Conservation (phyloP, 2,329 filamentous ascomycete species). For the Cryoendolithus antarcticus region DNA sequence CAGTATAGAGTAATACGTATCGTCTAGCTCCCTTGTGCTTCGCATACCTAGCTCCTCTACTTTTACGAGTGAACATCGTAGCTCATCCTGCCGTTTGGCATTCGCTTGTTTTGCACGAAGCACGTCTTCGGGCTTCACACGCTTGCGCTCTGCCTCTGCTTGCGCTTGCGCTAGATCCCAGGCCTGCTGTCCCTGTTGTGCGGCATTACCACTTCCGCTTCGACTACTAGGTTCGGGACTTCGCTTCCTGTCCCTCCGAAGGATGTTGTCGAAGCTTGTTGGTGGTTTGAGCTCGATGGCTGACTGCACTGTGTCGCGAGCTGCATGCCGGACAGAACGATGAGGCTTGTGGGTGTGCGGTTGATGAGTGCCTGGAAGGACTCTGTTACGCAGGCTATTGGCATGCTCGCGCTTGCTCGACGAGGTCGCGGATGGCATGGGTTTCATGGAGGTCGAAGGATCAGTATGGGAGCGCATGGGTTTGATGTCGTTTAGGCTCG, state of each 20-base stretch:
- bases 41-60: constrained; percentile 46
- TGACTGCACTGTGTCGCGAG: constrained; percentile 32
- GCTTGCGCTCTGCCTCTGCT: constrained; percentile 8
- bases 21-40: constrained; percentile 54
- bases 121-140: constrained; percentile 28
- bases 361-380: constrained; percentile 10
- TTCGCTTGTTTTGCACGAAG: constrained; percentile 25
- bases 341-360: constrained; percentile 12
- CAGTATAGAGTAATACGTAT: constrained; percentile 61
- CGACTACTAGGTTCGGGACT: constrained; percentile 12
- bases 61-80: constrained; percentile 27
- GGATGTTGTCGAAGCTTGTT: constrained; percentile 30
- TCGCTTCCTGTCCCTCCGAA: constrained; percentile 23
- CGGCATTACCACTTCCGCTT: constrained; percentile 8
- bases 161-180: constrained; percentile 11
- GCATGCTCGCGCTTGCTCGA: constrained; percentile 9
- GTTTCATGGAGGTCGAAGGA: no score
- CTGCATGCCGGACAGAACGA: constrained; percentile 15
- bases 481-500: no score
- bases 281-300: constrained; percentile 33
- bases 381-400: constrained; percentile 11
- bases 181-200: constrained; percentile 4
- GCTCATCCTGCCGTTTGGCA: constrained; percentile 28
- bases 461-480: no score
- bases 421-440: no score